Conservation (phyloP, 129 eudicot genomes). For the Pittosporum tobira region DNA sequence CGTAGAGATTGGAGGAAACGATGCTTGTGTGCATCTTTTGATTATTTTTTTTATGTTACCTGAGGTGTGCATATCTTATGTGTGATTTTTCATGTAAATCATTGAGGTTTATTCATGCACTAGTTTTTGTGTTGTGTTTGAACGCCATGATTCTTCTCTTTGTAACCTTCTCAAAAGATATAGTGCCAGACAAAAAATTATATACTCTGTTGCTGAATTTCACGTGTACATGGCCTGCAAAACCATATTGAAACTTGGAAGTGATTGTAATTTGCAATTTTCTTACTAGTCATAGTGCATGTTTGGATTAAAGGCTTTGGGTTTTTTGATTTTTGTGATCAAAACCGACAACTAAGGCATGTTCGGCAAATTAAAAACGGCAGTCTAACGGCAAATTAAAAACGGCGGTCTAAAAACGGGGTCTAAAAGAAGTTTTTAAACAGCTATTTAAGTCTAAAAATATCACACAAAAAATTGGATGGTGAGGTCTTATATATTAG, state of each 20-base stretch:
- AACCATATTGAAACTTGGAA: neutral
- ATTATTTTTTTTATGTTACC: constrained; percentile 13
- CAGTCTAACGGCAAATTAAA: too few species aligned
- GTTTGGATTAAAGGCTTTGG: too few species aligned
- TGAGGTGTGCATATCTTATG: constrained; percentile 42
- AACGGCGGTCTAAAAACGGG: too few species aligned
- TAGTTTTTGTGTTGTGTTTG: constrained; percentile 8
- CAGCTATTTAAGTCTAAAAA: too few species aligned
- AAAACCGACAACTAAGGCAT: too few species aligned
- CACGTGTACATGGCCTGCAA: neutral
- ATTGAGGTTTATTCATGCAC: constrained; percentile 19
- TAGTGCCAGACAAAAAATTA: neutral
- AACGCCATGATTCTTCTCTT: neutral
- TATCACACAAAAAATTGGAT: too few species aligned
- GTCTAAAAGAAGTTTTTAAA: too few species aligned
- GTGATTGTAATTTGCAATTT: neutral
- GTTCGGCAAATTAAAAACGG: too few species aligned
- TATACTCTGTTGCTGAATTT: neutral
- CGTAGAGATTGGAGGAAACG: constrained; percentile 13
- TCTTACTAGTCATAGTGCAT: too few species aligned
- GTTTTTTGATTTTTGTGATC: too few species aligned
- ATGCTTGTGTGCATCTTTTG: constrained; percentile 7
- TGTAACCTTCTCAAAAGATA: neutral
- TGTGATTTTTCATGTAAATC: constrained; percentile 26
- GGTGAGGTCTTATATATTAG: too few species aligned